A percentile compares a stretch with the other conserved stretches of the same genome.
Conservation (phyloP, 257 asterid genomes). For the Gentiana macrophylla region DNA sequence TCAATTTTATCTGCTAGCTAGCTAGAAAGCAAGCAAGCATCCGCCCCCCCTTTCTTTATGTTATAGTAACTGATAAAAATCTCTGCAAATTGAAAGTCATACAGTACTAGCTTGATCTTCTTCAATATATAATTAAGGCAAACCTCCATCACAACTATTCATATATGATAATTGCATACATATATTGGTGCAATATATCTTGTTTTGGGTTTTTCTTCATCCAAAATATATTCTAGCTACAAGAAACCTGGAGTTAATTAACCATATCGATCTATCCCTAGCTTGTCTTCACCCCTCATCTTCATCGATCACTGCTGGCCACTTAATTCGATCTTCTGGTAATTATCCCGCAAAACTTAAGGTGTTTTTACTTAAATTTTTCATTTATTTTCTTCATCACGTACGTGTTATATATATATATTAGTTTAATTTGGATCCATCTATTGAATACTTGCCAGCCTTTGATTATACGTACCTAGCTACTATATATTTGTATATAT, state of each 20-base stretch:
- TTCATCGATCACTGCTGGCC: constrained; percentile 6
- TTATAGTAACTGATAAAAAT: no score
- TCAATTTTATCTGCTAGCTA: constrained; percentile 10
- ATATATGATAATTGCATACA: constrained; percentile 11
- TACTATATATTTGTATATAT: no score
- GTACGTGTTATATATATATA: no score
- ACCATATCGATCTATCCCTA: constrained; percentile 36
- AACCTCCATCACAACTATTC: background rate
- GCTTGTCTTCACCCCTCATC: constrained; percentile 38
- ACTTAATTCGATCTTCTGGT: constrained; percentile 40
- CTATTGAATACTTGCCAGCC: background rate
- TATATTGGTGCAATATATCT: background rate
- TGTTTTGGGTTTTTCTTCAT: background rate
- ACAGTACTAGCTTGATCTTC: no score
- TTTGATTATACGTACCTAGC: no score
- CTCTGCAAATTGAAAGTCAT: no score
- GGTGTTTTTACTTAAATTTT: background rate
- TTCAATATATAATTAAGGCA: background rate
- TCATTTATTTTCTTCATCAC: background rate
- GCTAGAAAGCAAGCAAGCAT: no score
- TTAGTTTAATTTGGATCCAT: no score
- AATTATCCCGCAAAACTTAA: background rate
- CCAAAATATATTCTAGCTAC: background rate
- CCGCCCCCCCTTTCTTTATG: no score
- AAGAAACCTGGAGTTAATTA: constrained; percentile 41